A percentile compares a stretch with the other conserved stretches of the same genome.
Conservation (phyloP, 805 yeast genomes). For the Lipomyces yamadae region DNA sequence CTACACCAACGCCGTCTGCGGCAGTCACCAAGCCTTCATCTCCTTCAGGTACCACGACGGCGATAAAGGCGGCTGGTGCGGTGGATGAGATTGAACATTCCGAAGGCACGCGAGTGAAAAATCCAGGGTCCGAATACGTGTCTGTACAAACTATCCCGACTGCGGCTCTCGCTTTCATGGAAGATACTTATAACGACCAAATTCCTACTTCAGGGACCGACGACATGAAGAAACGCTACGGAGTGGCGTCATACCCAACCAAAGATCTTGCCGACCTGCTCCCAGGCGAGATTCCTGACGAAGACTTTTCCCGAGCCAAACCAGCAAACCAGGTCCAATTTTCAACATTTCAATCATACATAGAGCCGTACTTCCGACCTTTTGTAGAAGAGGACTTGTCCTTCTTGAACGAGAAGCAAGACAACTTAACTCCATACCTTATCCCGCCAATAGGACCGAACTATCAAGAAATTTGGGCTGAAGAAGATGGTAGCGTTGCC, state of each 20-base stretch:
- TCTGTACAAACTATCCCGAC: slow-evolving; percentile 34
- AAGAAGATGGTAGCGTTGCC: slow-evolving; percentile 59
- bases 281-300: slow-evolving; percentile 88
- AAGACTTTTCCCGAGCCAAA: slow-evolving; percentile 81
- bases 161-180: slow-evolving; percentile 33
- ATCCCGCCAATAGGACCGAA: slow-evolving; percentile 86
- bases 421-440: slow-evolving; percentile 54
- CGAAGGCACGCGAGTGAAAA: slow-evolving; percentile 10
- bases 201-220: slow-evolving; percentile 73
- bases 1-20: slow-evolving; percentile 1
- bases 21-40: not conserved
- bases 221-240: slow-evolving; percentile 73
- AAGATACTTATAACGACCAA: slow-evolving; percentile 16
- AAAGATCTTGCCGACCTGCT: slow-evolving; percentile 71
- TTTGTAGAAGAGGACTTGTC: slow-evolving; percentile 81
- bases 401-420: slow-evolving; percentile 60
- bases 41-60: not conserved
- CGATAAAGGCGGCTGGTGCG: not conserved
- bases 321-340: slow-evolving; percentile 91
- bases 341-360: slow-evolving; percentile 79
- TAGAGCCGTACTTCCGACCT: slow-evolving; percentile 82
- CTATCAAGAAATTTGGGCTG: slow-evolving; percentile 84
- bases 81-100: not conserved
- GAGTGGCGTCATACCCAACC: slow-evolving; percentile 88
- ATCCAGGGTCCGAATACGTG: slow-evolving; percentile 36